Percentiles rank a stretch among this genome's conserved stretches.
These are phyloP conservation scores for Pythium angustatum DNA, from an alignment of 352 stramenopile species.

Conservation along the genomic window DNA sequence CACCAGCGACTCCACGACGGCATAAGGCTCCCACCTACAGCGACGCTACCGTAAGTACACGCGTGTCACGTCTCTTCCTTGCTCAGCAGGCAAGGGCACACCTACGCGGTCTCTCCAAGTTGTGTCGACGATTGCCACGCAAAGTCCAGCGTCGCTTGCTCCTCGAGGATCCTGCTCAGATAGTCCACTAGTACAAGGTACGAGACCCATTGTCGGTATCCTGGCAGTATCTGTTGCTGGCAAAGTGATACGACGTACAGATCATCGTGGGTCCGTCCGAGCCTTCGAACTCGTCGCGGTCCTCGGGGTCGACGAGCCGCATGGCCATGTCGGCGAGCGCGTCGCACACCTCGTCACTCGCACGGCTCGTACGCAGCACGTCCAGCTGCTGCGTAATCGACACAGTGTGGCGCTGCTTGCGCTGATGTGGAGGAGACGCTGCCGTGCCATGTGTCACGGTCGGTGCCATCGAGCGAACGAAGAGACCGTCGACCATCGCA, in stretches of 20 bases:
- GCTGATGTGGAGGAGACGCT: constrained; percentile 2
- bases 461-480: constrained; percentile 7
- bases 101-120: constrained; percentile 28
- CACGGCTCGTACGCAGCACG: constrained; percentile 36
- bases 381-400: constrained; percentile 46
- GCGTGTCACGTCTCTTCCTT: neutral
- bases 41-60: neutral
- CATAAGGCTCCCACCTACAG: constrained; percentile 43
- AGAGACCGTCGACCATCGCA: constrained; percentile 25
- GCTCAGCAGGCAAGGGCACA: neutral
- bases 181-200: constrained; percentile 46
- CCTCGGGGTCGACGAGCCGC: constrained; percentile 48
- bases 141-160: constrained; percentile 50
- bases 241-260: constrained; percentile 36
- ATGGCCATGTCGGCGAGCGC: constrained; percentile 60
- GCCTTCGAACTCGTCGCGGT: constrained; percentile 55
- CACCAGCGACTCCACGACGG: constrained; percentile 56
- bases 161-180: constrained; percentile 47
- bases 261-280: constrained; percentile 58
- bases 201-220: no score
- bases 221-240: no score
- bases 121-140: constrained; percentile 42
- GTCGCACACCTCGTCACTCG: constrained; percentile 37
- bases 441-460: constrained; percentile 3
- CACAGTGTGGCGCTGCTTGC: constrained; percentile 12